Base-by-base conservation (phyloP, 2,329 filamentous ascomycete species). In the Exophiala sp. region DNA sequence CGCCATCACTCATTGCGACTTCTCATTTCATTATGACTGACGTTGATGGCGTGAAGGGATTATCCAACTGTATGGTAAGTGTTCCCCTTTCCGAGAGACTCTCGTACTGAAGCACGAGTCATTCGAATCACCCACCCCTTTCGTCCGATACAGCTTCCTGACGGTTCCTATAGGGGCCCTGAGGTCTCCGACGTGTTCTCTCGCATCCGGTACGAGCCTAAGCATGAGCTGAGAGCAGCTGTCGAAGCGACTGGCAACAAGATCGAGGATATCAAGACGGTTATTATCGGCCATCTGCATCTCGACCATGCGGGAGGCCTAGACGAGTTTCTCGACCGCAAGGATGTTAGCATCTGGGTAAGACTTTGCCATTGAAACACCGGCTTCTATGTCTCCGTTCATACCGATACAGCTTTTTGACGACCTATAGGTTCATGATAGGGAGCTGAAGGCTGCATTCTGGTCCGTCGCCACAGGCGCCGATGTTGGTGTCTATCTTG, bases 251-350 rank as follows among this genome's bases (percentile, higher is more conserved):
- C 61, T 7, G 61, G 61, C 36, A 60, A 63, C 47, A 62, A 63
- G 47, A 46, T 63, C 32, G 60, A 63, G 34, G 58, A 63, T 35
- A 57, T 63, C 51, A 62, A 63, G 58, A 62, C 60, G 45, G 61
- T 63, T 50, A 63, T 63, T 34, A 62, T 63, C 29, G 61, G 61
- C 12, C 61, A 63, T 53, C 41, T 63, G 32, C 61, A 63, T 41
- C 54, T 63, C 14, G 59, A 63, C 47, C 61, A 63, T 50, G 61
- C 59, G 6, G 61, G 61, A 9, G 61, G 61, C 3, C 42, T 63
- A 33, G 61, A 63, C 41, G 49, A 55, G 39, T 63, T 63, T 46
- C 33, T 63, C 14, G 57, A 61, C 36, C 43, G 47, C 21, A 60
- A 60, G 21, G 60, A 62, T 36, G 56, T 63, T 29, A 55, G 59